Evolutionary conservation across 2,329 filamentous ascomycete species (phyloP).

Genomic region (Coleophoma eucalyptorum): DNA sequence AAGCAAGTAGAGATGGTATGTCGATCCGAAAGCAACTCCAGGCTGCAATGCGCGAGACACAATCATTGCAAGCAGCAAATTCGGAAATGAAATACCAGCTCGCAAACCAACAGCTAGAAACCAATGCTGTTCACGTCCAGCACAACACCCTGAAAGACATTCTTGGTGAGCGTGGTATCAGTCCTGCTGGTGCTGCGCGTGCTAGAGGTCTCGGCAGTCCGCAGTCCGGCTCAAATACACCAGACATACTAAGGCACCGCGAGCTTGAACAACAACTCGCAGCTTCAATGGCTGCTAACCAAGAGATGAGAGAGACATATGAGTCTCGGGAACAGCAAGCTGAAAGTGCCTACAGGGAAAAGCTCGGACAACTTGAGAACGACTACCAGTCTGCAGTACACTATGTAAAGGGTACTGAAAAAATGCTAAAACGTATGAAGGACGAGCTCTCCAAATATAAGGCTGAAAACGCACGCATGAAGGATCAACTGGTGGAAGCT

Average conservation of each 20-base stretch:
- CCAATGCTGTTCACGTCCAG: slow-evolving; percentile 90
- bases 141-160: slow-evolving; percentile 93
- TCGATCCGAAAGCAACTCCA: slow-evolving; percentile 88
- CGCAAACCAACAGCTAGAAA: slow-evolving; percentile 83
- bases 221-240: slow-evolving; percentile 69
- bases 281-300: slow-evolving; percentile 71
- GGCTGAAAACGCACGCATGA: slow-evolving; percentile 76
- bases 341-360: slow-evolving; percentile 87
- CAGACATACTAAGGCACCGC: slow-evolving; percentile 73
- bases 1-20: slow-evolving; percentile 89
- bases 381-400: slow-evolving; percentile 98
- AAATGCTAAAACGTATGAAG: slow-evolving; percentile 98
- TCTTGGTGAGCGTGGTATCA: slow-evolving; percentile 83
- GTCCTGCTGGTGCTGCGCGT: slow-evolving; percentile 67
- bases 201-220: slow-evolving; percentile 71
- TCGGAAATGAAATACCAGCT: slow-evolving; percentile 79
- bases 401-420: slow-evolving; percentile 97
- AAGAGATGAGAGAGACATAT: slow-evolving; percentile 76
- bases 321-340: slow-evolving; percentile 80
- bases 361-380: slow-evolving; percentile 88
- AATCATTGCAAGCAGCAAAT: slow-evolving; percentile 76
- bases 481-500: slow-evolving; percentile 71
- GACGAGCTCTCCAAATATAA: slow-evolving; percentile 95
- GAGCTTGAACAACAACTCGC: slow-evolving; percentile 89
- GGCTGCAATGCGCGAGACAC: slow-evolving; percentile 75